Percentiles rank a stretch among this genome's conserved stretches.
Evolutionary conservation across 2,329 filamentous ascomycete species (phyloP).

Genomic region (Colletotrichum liaoningense): DNA sequence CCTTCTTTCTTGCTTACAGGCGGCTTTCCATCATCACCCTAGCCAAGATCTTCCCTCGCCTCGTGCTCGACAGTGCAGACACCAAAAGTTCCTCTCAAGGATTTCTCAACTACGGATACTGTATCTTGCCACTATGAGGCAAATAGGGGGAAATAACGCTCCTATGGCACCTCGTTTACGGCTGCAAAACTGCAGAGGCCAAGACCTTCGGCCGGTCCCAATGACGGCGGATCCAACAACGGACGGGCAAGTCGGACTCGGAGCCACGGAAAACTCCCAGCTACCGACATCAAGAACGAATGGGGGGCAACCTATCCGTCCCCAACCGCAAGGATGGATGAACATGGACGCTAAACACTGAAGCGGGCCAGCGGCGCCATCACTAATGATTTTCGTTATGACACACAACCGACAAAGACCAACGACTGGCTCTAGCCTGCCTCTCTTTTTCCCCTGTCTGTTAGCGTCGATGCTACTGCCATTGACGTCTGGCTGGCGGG

Average conservation of each 20-base stretch:
- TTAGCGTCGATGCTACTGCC: conserved; percentile 22
- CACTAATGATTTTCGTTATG: conserved; percentile 16
- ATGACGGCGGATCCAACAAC: not conserved
- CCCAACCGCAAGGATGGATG: conserved; percentile 24
- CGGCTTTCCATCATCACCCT: not conserved
- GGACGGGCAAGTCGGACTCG: conserved; percentile 1
- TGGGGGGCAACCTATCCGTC: conserved; percentile 10
- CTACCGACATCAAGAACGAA: conserved; percentile 9
- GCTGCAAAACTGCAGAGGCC: conserved; percentile 1
- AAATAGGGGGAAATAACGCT: not conserved
- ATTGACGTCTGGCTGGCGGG: conserved; percentile 30
- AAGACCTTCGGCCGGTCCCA: not conserved
- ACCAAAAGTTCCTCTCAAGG: not conserved
- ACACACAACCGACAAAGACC: conserved; percentile 16
- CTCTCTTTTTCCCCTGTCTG: conserved; percentile 5
- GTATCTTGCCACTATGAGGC: not conserved
- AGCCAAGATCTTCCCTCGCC: not conserved
- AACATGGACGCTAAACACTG: conserved; percentile 4
- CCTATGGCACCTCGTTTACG: not conserved
- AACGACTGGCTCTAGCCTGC: conserved; percentile 1
- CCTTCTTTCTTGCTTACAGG: not conserved
- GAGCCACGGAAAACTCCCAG: conserved; percentile 22
- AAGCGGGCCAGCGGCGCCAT: conserved; percentile 12
- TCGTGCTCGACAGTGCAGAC: not conserved
- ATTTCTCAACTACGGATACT: not conserved